Evolutionary conservation across 1,284 basidiomycete species (phyloP).

Genomic region (Somion occarium): DNA sequence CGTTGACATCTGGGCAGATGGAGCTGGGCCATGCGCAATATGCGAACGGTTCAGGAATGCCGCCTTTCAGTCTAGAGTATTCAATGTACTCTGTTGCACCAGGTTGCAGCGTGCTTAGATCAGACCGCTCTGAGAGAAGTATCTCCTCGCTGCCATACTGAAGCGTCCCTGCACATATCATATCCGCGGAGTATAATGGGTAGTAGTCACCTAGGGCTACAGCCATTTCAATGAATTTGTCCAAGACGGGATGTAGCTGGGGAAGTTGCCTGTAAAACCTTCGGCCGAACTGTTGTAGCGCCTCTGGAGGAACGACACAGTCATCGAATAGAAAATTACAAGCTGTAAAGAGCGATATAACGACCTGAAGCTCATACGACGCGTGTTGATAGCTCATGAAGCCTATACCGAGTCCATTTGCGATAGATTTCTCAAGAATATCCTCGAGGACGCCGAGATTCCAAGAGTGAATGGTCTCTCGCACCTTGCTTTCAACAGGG

Average conservation of each 20-base stretch:
- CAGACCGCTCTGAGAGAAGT: background rate
- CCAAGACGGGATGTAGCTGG: conserved; percentile 6
- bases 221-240: background rate
- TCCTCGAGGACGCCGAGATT: background rate
- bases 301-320: background rate
- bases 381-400: background rate
- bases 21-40: conserved; percentile 1
- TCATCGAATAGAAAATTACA: background rate
- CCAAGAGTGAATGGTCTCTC: background rate
- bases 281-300: background rate
- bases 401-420: background rate
- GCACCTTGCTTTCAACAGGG: background rate
- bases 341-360: background rate
- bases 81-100: conserved; percentile 1
- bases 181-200: conserved; percentile 1
- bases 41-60: conserved; percentile 6
- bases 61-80: conserved; percentile 4
- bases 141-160: conserved; percentile 6
- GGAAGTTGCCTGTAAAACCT: background rate
- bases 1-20: conserved; percentile 1
- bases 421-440: background rate
- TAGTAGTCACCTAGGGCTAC: background rate
- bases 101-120: background rate
- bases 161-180: background rate
- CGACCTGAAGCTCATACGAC: background rate